Evolutionary conservation across 2,329 filamentous ascomycete genomes (phyloP).

Genomic region (Esteya vermicola): DNA sequence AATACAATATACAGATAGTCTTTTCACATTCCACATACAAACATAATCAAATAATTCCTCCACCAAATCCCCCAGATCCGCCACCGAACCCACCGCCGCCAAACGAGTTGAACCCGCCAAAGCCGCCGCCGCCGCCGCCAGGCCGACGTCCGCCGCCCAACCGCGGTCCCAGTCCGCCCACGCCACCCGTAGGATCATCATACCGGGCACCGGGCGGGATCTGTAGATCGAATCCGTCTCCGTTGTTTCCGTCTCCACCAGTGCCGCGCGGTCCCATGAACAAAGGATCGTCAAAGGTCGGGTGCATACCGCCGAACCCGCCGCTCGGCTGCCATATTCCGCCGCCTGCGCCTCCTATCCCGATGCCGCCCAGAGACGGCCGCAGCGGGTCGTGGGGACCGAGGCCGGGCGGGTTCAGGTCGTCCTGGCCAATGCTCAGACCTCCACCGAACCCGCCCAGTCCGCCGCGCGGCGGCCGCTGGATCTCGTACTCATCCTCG

Average conservation of each 20-base stretch:
- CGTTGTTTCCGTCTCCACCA: slow-evolving; percentile 24
- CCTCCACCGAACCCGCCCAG: slow-evolving; percentile 10
- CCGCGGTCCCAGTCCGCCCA: slow-evolving; percentile 24
- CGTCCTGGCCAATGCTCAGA: slow-evolving; percentile 60
- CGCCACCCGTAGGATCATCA: slow-evolving; percentile 79
- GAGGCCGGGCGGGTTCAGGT: slow-evolving; percentile 75
- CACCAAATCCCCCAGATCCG: slow-evolving; percentile 19
- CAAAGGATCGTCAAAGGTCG: slow-evolving; percentile 82
- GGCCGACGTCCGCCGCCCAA: slow-evolving; percentile 22
- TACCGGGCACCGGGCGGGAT: slow-evolving; percentile 82
- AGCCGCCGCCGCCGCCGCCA: slow-evolving; percentile 19
- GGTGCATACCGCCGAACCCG: slow-evolving; percentile 72
- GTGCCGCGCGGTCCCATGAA: slow-evolving; percentile 46
- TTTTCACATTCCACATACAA: no score
- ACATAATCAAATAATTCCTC: slow-evolving; percentile 15
- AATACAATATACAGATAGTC: no score
- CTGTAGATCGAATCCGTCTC: slow-evolving; percentile 47
- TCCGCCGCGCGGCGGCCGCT: slow-evolving; percentile 44
- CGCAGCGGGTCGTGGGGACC: slow-evolving; percentile 74
- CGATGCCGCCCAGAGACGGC: slow-evolving; percentile 48
- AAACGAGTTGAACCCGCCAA: slow-evolving; percentile 18
- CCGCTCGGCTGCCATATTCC: slow-evolving; percentile 28
- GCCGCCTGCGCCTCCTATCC: slow-evolving; percentile 39
- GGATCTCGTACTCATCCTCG: slow-evolving; percentile 82
- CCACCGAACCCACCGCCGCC: slow-evolving; percentile 23